phyloP scores from a whole-genome alignment of 192 early-diverging fungal species.

The Allomyces macrogynus region DNA sequence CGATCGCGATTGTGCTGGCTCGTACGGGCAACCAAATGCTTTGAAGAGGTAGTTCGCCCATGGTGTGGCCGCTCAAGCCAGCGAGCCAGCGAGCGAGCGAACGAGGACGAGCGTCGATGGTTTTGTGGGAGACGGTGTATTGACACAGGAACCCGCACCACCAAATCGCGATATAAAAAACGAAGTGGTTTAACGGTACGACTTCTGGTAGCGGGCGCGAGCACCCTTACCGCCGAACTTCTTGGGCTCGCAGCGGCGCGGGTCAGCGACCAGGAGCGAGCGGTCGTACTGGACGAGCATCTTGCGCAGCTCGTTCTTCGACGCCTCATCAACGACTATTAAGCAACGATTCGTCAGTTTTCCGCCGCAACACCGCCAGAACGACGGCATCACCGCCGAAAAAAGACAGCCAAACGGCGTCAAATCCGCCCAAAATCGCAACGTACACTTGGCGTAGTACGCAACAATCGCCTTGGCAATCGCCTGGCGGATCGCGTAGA shows the following conservation, averaged over 20 bases:
- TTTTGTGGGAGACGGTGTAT: too few species aligned
- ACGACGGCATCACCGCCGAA: not conserved
- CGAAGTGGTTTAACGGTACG: constrained; percentile 50
- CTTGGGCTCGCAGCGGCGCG: constrained; percentile 98
- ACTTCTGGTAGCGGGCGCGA: constrained; percentile 66
- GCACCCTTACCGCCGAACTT: constrained; percentile 99
- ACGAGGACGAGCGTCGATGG: too few species aligned
- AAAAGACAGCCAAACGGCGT: too few species aligned
- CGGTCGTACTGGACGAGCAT: constrained; percentile 76
- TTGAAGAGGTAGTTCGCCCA: too few species aligned
- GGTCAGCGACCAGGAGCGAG: constrained; percentile 93
- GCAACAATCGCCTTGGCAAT: constrained; percentile 98
- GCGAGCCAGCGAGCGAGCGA: too few species aligned
- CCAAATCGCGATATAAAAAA: not conserved
- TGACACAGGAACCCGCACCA: not conserved
- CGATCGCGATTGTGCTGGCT: too few species aligned
- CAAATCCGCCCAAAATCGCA: constrained; percentile 6
- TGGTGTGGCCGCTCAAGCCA: too few species aligned
- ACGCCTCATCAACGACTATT: constrained; percentile 82
- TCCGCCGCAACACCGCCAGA: not conserved
- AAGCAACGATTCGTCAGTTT: not conserved
- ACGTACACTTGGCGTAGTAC: constrained; percentile 87
- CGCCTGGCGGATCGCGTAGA: constrained; percentile 97
- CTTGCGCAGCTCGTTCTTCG: constrained; percentile 99
- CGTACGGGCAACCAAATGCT: too few species aligned